Evolutionary conservation across 2,329 filamentous ascomycete genomes (phyloP).

Genomic region (Penicillium sp.): DNA sequence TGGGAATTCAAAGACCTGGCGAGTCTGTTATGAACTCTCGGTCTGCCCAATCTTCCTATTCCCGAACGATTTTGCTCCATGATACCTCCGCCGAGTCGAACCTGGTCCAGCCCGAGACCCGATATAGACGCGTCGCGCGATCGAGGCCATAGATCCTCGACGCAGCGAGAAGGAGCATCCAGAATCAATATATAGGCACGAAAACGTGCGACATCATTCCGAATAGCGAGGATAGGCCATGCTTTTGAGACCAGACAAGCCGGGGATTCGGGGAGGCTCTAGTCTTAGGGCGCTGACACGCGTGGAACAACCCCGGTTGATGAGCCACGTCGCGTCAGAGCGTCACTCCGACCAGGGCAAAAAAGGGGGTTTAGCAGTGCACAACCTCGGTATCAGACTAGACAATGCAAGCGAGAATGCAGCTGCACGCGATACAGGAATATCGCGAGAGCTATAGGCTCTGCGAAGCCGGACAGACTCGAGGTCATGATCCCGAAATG

Average conservation of each 20-base stretch:
- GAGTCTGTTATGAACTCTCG: neutral
- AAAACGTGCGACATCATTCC: neutral
- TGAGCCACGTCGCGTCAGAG: slow-evolving; percentile 1
- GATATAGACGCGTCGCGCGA: neutral
- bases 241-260: neutral
- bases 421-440: neutral
- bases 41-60: neutral
- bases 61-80: neutral
- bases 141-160: neutral
- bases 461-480: neutral
- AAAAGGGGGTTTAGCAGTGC: neutral
- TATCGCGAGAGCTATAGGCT: neutral
- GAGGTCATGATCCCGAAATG: neutral
- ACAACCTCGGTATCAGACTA: neutral
- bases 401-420: neutral
- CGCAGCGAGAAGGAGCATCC: neutral
- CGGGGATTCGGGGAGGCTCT: neutral
- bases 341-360: neutral
- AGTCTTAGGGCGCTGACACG: neutral
- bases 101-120: neutral
- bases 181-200: neutral
- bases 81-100: neutral
- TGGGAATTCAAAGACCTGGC: neutral
- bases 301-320: neutral
- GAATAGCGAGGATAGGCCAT: neutral